Evolutionary conservation across 352 stramenopile genomes (phyloP).

Genomic region (Globisporangium viniferum): DNA sequence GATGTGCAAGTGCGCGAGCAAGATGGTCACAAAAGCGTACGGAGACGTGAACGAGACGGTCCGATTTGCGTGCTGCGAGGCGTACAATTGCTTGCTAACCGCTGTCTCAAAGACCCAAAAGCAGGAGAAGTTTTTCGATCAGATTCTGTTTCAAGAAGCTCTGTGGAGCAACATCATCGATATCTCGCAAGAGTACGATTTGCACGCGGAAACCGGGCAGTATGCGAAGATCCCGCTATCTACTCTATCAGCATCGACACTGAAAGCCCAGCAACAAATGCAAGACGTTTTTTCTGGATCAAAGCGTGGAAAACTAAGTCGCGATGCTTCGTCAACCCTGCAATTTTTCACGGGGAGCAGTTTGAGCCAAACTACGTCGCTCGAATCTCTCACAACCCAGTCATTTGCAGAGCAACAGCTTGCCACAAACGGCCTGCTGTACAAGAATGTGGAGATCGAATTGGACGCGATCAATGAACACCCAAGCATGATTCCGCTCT

Average conservation of each 20-base stretch:
- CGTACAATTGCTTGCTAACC: constrained; percentile 73
- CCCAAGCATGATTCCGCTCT: constrained; percentile 67
- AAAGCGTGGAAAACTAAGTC: constrained; percentile 13
- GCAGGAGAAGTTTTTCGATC: constrained; percentile 84
- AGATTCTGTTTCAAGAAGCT: constrained; percentile 76
- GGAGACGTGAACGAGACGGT: constrained; percentile 30
- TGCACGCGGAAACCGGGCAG: constrained; percentile 47
- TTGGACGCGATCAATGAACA: constrained; percentile 75
- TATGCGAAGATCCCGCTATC: constrained; percentile 59
- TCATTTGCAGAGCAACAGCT: constrained; percentile 22
- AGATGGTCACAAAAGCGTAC: constrained; percentile 58
- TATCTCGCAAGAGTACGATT: constrained; percentile 29
- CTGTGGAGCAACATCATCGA: constrained; percentile 75
- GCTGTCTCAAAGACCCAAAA: constrained; percentile 81
- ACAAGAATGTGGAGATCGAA: constrained; percentile 54
- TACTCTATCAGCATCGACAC: constrained; percentile 34
- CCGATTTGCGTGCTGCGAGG: constrained; percentile 53
- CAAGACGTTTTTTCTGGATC: constrained; percentile 12
- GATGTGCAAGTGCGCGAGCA: constrained; percentile 79
- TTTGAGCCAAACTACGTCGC: constrained; percentile 45
- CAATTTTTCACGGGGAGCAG: constrained; percentile 78
- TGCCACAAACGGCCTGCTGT: constrained; percentile 23
- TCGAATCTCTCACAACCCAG: constrained; percentile 8
- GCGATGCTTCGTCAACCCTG: constrained; percentile 30
- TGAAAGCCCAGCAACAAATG: constrained; percentile 31